These are phyloP conservation scores for Saxophila tyrrhenica DNA, from an alignment of 495 filamentous ascomycete genomes.

Conservation along the genomic window DNA sequence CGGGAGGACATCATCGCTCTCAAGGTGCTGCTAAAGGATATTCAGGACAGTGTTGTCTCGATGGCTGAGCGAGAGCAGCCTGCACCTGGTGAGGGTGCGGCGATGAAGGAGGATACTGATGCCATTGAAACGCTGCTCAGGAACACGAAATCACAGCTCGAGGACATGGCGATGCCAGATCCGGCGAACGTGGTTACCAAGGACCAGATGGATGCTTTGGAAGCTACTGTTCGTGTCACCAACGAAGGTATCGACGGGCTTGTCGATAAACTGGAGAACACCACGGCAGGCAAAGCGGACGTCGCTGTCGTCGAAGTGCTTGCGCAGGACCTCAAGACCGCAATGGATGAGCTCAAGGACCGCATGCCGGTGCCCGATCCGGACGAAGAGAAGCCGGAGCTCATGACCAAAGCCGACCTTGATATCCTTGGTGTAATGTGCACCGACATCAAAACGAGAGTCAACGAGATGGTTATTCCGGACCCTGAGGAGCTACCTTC, in stretches of 20 bases:
- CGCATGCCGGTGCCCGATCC: slow-evolving; percentile 37
- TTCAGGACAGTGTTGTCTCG: slow-evolving; percentile 45
- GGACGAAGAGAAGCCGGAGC: slow-evolving; percentile 50
- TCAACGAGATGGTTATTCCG: slow-evolving; percentile 58
- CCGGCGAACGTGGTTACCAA: slow-evolving; percentile 51
- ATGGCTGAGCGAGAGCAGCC: slow-evolving; percentile 34
- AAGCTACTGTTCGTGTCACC: slow-evolving; percentile 56
- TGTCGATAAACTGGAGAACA: slow-evolving; percentile 30
- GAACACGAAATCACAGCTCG: slow-evolving; percentile 72
- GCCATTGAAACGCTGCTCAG: slow-evolving; percentile 80
- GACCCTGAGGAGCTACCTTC: slow-evolving; percentile 53
- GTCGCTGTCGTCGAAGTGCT: slow-evolving; percentile 62
- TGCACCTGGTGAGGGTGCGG: slow-evolving; percentile 42
- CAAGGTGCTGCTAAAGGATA: slow-evolving; percentile 43
- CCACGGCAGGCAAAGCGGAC: slow-evolving; percentile 45
- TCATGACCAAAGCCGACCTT: slow-evolving; percentile 64
- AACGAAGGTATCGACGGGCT: slow-evolving; percentile 56
- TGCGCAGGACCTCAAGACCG: slow-evolving; percentile 59
- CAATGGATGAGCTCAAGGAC: slow-evolving; percentile 68
- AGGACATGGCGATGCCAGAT: slow-evolving; percentile 59
- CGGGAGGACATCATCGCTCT: slow-evolving; percentile 52
- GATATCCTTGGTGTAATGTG: slow-evolving; percentile 67
- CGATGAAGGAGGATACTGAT: slow-evolving; percentile 70
- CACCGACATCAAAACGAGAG: slow-evolving; percentile 63
- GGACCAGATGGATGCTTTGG: slow-evolving; percentile 64